phyloP scores from a whole-genome alignment of 2,329 filamentous ascomycete species.

The Verticillium longisporum region DNA sequence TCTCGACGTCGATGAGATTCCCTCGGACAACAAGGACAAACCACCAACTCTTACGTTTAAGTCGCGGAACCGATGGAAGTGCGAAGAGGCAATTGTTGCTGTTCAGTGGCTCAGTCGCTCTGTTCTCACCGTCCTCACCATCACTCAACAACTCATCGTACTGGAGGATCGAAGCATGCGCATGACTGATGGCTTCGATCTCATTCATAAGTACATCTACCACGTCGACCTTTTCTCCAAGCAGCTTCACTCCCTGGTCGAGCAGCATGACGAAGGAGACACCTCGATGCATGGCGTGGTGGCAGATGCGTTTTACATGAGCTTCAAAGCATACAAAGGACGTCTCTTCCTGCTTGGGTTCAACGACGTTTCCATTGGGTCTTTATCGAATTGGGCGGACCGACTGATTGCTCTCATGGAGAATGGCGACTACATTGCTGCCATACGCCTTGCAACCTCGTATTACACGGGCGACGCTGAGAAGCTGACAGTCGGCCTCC shows the following conservation, averaged over 20 bases:
- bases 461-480: constrained; percentile 92
- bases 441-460: constrained; percentile 81
- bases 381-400: constrained; percentile 95
- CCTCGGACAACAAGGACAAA: constrained; percentile 64
- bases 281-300: constrained; percentile 90
- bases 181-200: constrained; percentile 90
- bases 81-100: constrained; percentile 90
- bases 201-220: constrained; percentile 87
- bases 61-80: constrained; percentile 81
- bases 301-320: constrained; percentile 97
- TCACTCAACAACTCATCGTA: constrained; percentile 88
- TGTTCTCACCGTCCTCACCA: constrained; percentile 83
- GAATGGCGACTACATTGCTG: constrained; percentile 88
- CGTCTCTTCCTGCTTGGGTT: constrained; percentile 89
- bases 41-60: constrained; percentile 73
- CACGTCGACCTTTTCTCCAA: constrained; percentile 85
- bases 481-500: constrained; percentile 87
- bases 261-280: constrained; percentile 82
- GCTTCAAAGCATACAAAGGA: constrained; percentile 91
- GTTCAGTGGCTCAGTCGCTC: constrained; percentile 96
- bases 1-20: constrained; percentile 74
- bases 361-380: constrained; percentile 85
- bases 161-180: constrained; percentile 84
- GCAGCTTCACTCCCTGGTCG: constrained; percentile 78
- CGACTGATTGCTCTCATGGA: constrained; percentile 91